phyloP scores from a whole-genome alignment of 768 basidiomycete species.

The Termitomyces sp. region DNA sequence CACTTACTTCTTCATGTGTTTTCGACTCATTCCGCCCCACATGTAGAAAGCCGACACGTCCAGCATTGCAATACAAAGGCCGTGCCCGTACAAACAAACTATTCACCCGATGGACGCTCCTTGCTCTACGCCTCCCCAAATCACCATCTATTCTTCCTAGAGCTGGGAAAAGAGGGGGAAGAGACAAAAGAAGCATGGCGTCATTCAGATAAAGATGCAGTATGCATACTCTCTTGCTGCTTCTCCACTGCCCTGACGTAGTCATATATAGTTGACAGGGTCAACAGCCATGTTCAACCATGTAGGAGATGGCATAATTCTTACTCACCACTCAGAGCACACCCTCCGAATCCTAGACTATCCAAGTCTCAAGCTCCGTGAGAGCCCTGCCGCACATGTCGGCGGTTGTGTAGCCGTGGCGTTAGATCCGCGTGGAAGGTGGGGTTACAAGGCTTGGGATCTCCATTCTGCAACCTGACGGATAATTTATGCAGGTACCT shows the following conservation, averaged over 20 bases:
- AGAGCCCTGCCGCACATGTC: conserved; percentile 69
- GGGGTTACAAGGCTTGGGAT: conserved; percentile 4
- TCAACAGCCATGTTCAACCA: conserved; percentile 76
- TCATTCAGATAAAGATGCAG: conserved; percentile 44
- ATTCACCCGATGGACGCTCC: conserved; percentile 66
- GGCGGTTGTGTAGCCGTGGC: conserved; percentile 76
- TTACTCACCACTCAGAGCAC: conserved; percentile 59
- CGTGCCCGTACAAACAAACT: conserved; percentile 60
- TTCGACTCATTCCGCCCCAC: not conserved
- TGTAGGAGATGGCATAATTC: conserved; percentile 62
- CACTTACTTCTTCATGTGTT: not conserved
- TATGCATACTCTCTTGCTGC: conserved; percentile 14
- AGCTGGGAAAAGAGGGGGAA: conserved; percentile 45
- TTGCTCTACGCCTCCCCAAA: conserved; percentile 58
- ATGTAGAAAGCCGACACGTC: conserved; percentile 61
- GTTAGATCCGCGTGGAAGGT: conserved; percentile 77
- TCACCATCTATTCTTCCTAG: conserved; percentile 58
- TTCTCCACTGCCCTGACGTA: not conserved
- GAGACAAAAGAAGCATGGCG: conserved; percentile 45
- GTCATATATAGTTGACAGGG: conserved; percentile 35
- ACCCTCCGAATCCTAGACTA: conserved; percentile 66
- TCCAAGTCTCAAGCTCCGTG: conserved; percentile 51
- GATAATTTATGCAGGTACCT: conserved; percentile 47
- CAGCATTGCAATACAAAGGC: conserved; percentile 57
- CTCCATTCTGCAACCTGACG: not conserved